Percentiles rank a stretch among this genome's conserved stretches.
These are phyloP conservation scores for Arabidopsis suecica DNA, from an alignment of 345 rosid genomes.

Conservation along the genomic window DNA sequence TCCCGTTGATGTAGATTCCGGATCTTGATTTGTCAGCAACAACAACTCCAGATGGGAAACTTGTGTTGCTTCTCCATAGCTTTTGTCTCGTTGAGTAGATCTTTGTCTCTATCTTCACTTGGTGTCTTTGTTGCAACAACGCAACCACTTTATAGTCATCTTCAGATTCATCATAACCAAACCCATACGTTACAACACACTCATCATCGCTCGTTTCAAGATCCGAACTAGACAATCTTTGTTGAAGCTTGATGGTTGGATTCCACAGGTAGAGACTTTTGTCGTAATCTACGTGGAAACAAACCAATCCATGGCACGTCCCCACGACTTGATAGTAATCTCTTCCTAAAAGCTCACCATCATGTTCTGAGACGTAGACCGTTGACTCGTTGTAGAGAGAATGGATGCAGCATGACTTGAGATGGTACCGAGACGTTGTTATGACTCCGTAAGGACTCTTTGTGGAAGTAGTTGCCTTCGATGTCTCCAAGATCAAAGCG, in stretches of 20 bases:
- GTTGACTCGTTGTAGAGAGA: constrained; percentile 36
- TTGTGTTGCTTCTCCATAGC: constrained; percentile 40
- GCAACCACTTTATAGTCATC: constrained; percentile 46
- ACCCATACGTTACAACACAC: constrained; percentile 37
- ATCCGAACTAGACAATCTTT: constrained; percentile 41
- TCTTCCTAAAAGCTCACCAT: constrained; percentile 45
- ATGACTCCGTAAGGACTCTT: constrained; percentile 29
- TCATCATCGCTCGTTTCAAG: constrained; percentile 17
- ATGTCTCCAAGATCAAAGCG: constrained; percentile 33
- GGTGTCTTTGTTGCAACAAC: constrained; percentile 35
- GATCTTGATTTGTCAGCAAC: constrained; percentile 31
- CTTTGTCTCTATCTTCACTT: constrained; percentile 18
- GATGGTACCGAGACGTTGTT: constrained; percentile 40
- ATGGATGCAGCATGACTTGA: constrained; percentile 42
- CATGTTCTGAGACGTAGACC: constrained; percentile 25
- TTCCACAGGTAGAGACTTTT: constrained; percentile 47
- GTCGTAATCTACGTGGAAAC: constrained; percentile 40
- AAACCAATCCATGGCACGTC: constrained; percentile 51
- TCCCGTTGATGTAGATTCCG: constrained; percentile 43
- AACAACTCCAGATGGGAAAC: constrained; percentile 12
- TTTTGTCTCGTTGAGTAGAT: constrained; percentile 40
- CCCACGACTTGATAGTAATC: constrained; percentile 48
- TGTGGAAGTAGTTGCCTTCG: constrained; percentile 25
- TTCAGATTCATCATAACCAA: constrained; percentile 46
- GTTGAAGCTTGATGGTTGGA: constrained; percentile 40